Percentiles rank a stretch among this genome's conserved stretches.
phyloP scores from a whole-genome alignment of 352 stramenopile species.

The Globisporangium splendens region DNA sequence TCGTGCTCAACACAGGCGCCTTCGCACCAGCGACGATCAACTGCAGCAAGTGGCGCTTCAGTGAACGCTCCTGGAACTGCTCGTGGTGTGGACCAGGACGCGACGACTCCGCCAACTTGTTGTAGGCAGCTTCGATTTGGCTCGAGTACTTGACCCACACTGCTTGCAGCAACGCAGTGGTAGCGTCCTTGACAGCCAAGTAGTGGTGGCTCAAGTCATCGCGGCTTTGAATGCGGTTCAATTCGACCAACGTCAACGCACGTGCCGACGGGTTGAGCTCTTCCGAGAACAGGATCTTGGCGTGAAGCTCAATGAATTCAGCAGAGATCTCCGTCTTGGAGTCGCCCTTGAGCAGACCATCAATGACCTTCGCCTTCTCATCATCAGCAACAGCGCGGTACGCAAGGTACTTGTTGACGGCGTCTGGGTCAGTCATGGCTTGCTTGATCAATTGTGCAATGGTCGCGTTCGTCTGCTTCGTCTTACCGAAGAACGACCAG shows the following conservation, averaged over 20 bases:
- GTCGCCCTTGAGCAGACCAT: too few species aligned
- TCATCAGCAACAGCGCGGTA: too few species aligned
- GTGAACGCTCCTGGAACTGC: constrained; percentile 66
- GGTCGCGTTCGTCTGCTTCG: too few species aligned
- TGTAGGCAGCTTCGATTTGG: constrained; percentile 62
- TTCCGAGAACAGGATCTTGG: too few species aligned
- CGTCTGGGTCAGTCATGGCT: too few species aligned
- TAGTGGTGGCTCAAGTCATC: constrained; percentile 77
- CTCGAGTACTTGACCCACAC: constrained; percentile 62
- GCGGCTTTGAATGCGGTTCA: constrained; percentile 50
- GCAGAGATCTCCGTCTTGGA: too few species aligned
- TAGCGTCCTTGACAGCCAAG: constrained; percentile 53
- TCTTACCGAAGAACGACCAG: too few species aligned
- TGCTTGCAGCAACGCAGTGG: constrained; percentile 57
- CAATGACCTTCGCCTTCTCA: too few species aligned
- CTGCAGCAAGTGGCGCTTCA: constrained; percentile 62
- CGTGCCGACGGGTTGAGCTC: constrained; percentile 34
- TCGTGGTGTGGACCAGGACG: constrained; percentile 56
- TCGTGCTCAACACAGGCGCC: constrained; percentile 37
- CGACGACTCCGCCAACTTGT: constrained; percentile 35
- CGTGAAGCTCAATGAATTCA: too few species aligned
- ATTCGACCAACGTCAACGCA: constrained; percentile 55
- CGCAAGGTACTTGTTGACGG: too few species aligned
- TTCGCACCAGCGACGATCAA: constrained; percentile 64
- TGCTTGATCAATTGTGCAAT: too few species aligned